Evolutionary conservation across 1,284 basidiomycete species (phyloP), one percentile per base, ranked within the genome.

Genomic region (Cutaneotrichosporon curvatum): DNA sequence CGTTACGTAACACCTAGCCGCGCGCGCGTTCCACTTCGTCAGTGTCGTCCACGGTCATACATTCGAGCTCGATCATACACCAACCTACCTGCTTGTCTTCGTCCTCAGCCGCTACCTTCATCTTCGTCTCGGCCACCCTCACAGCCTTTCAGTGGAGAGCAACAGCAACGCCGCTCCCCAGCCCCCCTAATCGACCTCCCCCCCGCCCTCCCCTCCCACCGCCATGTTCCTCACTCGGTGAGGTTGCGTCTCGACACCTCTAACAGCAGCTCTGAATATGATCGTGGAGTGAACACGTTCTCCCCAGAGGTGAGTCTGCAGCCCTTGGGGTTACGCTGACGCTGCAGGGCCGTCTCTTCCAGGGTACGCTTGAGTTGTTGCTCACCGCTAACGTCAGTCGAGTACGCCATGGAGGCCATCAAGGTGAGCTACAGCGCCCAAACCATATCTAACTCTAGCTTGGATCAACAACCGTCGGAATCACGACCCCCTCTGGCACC

Each of bases 381-480:
- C 38, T 32, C 15, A 9, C 30, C 31, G 20, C 50, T 56, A 22
- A 49, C 56, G 19, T 4, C 57, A 96, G 91, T 96, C 74, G 95
- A 98, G 74, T 98, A 99, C 78, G 95, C 95, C 42, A 96, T 98
- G 68, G 91, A 96, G 68, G 91, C 91, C 18, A 96, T 96, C 74
- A 96, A 95, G 74, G 90, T 91, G 57, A 56, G 75, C 47, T 20
- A 7, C 7, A 28, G 8, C 25, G 12, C 14, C n/a, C 11, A n/a
- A n/a, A 4, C 4, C 11, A 15, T 15, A 41, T 19, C 32, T 64
- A 53, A 45, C 34, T 6, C 16, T 67, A 95, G 89, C 84, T 96
- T 63, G 95, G 95, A 50, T 97, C 92, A 47, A 97, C 95, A 46
- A 96, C 95, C 16, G 87, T 99, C 58, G 95, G 94, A 48, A 84